These are phyloP conservation scores for Tylopilus vinaceipallidus DNA, from an alignment of 768 basidiomycete species.

Conservation along the genomic window DNA sequence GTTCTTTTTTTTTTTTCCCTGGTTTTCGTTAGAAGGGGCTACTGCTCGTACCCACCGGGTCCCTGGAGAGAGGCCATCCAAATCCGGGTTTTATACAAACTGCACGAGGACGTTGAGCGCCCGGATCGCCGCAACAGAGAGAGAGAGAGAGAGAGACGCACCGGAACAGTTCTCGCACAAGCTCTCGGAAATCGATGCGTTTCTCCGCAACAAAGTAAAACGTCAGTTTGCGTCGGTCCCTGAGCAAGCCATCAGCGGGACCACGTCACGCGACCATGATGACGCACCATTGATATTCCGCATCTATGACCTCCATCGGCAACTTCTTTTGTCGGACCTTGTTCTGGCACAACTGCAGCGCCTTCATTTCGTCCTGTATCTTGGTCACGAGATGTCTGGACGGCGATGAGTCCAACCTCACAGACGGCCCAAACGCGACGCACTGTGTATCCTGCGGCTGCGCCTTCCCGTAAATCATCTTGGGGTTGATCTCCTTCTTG, in stretches of 20 bases:
- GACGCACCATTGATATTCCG: slow-evolving; percentile 94
- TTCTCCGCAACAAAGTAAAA: slow-evolving; percentile 98
- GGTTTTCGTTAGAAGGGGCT: too few species aligned
- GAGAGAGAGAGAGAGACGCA: too few species aligned
- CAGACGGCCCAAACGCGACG: slow-evolving; percentile 17
- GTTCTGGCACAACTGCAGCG: slow-evolving; percentile 84
- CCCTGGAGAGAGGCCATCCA: slow-evolving; percentile 90
- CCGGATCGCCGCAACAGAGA: too few species aligned
- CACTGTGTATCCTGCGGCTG: slow-evolving; percentile 78
- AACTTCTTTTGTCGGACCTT: slow-evolving; percentile 93
- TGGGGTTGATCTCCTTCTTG: slow-evolving; percentile 95
- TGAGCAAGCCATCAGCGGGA: slow-evolving; percentile 29
- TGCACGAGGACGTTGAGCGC: slow-evolving; percentile 27
- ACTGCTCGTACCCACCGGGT: slow-evolving; percentile 43
- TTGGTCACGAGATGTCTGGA: slow-evolving; percentile 74
- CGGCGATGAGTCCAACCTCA: neutral
- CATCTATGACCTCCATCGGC: slow-evolving; percentile 98
- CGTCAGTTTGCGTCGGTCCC: slow-evolving; percentile 97
- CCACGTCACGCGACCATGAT: neutral
- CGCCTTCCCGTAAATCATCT: slow-evolving; percentile 93
- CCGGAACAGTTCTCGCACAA: slow-evolving; percentile 94
- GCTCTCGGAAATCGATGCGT: slow-evolving; percentile 93
- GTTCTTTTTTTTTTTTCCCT: slow-evolving; percentile 12
- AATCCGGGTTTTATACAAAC: slow-evolving; percentile 90
- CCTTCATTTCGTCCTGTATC: slow-evolving; percentile 88